A percentile compares a stretch with the other conserved stretches of the same genome.
phyloP scores from a whole-genome alignment of 2,329 filamentous ascomycete species.

The Colletotrichum brevisporum region DNA sequence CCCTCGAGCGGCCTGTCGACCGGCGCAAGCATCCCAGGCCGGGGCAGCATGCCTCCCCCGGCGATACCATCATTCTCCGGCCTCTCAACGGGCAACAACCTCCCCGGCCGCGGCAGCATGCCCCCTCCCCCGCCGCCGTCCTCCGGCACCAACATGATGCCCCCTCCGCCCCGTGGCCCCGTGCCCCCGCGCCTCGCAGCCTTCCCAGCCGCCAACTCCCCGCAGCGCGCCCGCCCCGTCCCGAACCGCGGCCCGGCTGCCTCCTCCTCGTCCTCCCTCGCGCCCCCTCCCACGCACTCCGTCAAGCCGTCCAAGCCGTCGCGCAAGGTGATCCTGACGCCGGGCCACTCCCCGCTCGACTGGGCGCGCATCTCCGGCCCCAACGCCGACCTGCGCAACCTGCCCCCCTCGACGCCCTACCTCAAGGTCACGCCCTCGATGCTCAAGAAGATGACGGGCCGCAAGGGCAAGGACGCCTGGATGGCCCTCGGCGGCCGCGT shows the following conservation, averaged over 20 bases:
- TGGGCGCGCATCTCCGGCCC: conserved; percentile 86
- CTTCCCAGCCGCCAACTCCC: conserved; percentile 41
- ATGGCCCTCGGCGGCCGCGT: conserved; percentile 90
- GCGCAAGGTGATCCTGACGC: conserved; percentile 84
- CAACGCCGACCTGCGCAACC: conserved; percentile 75
- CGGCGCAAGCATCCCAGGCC: conserved; percentile 40
- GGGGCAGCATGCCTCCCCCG: conserved; percentile 40
- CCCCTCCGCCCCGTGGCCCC: conserved; percentile 47
- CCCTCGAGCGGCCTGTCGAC: conserved; percentile 26
- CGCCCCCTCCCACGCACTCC: conserved; percentile 69
- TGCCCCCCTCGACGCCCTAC: conserved; percentile 66
- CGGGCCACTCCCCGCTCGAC: conserved; percentile 94
- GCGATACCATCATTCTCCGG: conserved; percentile 28
- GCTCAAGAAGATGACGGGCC: conserved; percentile 83
- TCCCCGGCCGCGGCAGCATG: conserved; percentile 25
- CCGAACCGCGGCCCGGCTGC: conserved; percentile 54
- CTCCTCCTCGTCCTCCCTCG: conserved; percentile 57
- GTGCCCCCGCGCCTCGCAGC: conserved; percentile 39
- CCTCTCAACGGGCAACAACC: too few relatives aligned
- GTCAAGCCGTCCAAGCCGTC: conserved; percentile 68
- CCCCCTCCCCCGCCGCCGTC: conserved; percentile 34
- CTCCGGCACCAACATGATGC: conserved; percentile 46
- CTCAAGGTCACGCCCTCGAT: conserved; percentile 86
- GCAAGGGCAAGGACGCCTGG: conserved; percentile 91
- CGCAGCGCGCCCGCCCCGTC: conserved; percentile 47